These are phyloP conservation scores for Paragyromitra xinjiangensis DNA, from an alignment of 495 filamentous ascomycete genomes.

Conservation along the genomic window DNA sequence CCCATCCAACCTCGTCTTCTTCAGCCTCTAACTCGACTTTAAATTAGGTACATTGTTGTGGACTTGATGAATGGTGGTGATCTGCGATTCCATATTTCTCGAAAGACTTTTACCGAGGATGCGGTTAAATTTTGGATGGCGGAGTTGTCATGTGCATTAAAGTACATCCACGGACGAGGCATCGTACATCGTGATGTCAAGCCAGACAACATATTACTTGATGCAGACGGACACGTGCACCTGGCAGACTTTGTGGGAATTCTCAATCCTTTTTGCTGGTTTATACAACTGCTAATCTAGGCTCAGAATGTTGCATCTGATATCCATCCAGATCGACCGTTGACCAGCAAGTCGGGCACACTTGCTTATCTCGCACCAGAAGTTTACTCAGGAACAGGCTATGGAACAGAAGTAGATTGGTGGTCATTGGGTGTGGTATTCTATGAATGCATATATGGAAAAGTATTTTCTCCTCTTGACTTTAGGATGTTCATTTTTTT, in stretches of 20 bases:
- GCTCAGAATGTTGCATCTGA: conserved; percentile 94
- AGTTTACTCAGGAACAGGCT: conserved; percentile 88
- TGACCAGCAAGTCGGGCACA: conserved; percentile 96
- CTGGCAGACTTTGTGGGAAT: conserved; percentile 91
- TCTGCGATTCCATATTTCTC: conserved; percentile 94
- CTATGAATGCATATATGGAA: conserved; percentile 99
- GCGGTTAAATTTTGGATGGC: conserved; percentile 96
- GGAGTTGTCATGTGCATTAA: conserved; percentile 88
- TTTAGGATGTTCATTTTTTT: conserved; percentile 41
- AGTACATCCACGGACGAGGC: conserved; percentile 88
- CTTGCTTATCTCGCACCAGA: conserved; percentile 95
- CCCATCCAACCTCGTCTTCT: not conserved
- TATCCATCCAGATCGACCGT: conserved; percentile 77
- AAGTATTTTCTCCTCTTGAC: conserved; percentile 64
- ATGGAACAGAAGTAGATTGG: conserved; percentile 91
- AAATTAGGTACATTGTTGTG: conserved; percentile 87
- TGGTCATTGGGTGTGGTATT: conserved; percentile 97
- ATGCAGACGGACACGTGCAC: conserved; percentile 94
- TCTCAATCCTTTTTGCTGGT: not conserved
- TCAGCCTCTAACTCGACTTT: conserved; percentile 27
- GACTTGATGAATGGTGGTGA: conserved; percentile 99
- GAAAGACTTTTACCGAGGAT: conserved; percentile 97
- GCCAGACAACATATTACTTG: conserved; percentile 94
- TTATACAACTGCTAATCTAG: conserved; percentile 28
- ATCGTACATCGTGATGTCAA: conserved; percentile 98